A percentile compares a stretch with the other conserved stretches of the same genome.
Evolutionary conservation across 2,329 filamentous ascomycete species (phyloP).

Genomic region (Myriosclerotinia duriaeana): DNA sequence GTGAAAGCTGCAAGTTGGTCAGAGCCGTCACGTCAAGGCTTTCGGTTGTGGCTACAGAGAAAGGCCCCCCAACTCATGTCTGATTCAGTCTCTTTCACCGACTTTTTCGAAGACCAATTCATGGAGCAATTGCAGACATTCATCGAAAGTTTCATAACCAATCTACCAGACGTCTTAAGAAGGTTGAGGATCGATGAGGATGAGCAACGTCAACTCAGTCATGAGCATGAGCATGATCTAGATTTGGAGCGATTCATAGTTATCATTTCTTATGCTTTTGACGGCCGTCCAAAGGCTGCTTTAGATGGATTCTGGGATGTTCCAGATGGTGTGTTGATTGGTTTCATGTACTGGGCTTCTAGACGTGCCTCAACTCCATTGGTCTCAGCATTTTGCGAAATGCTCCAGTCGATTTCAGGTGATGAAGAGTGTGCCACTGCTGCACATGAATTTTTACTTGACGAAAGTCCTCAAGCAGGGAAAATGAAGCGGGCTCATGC

Average conservation of each 20-base stretch:
- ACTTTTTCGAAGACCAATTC: conserved; percentile 68
- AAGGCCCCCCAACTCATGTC: conserved; percentile 69
- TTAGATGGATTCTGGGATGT: conserved; percentile 84
- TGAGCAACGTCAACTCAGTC: conserved; percentile 71
- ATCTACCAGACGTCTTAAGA: conserved; percentile 88
- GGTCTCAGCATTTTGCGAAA: conserved; percentile 94
- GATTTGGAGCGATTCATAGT: conserved; percentile 88
- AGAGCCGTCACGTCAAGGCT: conserved; percentile 78
- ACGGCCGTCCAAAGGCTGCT: conserved; percentile 79
- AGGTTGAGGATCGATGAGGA: conserved; percentile 87
- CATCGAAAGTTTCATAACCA: conserved; percentile 88
- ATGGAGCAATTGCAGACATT: conserved; percentile 85
- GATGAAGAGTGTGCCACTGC: conserved; percentile 79
- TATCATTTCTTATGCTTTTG: conserved; percentile 88
- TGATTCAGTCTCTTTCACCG: conserved; percentile 67
- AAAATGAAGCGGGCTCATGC: conserved; percentile 82
- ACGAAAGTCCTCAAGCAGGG: conserved; percentile 74
- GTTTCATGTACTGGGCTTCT: conserved; percentile 97
- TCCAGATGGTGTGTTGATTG: conserved; percentile 86
- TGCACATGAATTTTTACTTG: conserved; percentile 84
- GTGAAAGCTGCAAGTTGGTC: conserved; percentile 80
- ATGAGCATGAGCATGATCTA: conserved; percentile 64
- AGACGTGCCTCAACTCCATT: conserved; percentile 92
- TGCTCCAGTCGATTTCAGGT: conserved; percentile 84
- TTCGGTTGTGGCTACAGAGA: conserved; percentile 79